These are phyloP conservation scores for Phytophthora constricta DNA, from an alignment of 352 stramenopile genomes.

Conservation along the genomic window DNA sequence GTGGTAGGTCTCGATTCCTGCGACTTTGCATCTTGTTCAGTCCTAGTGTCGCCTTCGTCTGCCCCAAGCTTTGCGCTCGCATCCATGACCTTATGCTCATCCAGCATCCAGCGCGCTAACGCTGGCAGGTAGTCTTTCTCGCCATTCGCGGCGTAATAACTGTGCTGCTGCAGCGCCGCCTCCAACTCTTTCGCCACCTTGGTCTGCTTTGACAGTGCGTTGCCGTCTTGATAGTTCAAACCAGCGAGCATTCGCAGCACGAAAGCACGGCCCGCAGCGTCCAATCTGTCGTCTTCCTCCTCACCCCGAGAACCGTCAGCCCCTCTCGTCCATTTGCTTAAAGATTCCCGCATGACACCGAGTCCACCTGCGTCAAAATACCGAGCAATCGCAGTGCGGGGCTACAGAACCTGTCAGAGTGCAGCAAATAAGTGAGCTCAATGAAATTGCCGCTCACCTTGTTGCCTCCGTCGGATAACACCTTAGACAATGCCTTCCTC, in stretches of 20 bases:
- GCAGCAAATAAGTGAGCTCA: neutral
- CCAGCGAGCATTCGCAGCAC: neutral
- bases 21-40: neutral
- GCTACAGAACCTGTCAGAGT: conserved; percentile 10
- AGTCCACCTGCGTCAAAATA: conserved; percentile 23
- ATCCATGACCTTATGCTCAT: neutral
- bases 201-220: neutral
- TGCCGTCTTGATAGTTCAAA: neutral
- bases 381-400: conserved; percentile 10
- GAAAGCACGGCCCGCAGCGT: neutral
- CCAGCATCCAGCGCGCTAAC: neutral
- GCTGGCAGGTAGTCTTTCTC: neutral
- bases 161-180: neutral
- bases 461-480: conserved; percentile 8
- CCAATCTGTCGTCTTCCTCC: neutral
- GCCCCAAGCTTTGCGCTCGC: no score
- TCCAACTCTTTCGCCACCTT: neutral
- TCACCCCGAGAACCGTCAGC: neutral
- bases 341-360: conserved; percentile 1
- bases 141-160: no score
- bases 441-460: conserved; percentile 8
- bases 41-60: no score
- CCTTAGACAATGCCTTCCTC: neutral
- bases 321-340: conserved; percentile 1
- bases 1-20: neutral